Evolutionary conservation across 2,329 filamentous ascomycete species (phyloP), one percentile per base, ranked within the genome.

Genomic region (Aspergillus texensis): DNA sequence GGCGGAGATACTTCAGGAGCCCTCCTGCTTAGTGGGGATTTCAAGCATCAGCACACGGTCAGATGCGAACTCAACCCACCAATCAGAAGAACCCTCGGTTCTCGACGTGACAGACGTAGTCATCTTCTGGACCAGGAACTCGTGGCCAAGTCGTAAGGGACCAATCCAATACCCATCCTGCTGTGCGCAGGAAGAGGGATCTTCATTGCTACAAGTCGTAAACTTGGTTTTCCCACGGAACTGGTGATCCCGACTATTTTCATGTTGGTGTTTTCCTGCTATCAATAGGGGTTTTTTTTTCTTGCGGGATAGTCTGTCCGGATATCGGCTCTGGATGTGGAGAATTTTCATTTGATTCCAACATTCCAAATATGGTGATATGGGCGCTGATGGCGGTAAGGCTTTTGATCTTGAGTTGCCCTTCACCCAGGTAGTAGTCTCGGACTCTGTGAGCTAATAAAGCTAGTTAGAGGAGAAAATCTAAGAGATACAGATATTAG

Each of bases 141-240:
- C 67, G 73, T 71, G 74, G 75, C 68, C 70, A 74, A 77, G 74
- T 71, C 64, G 68, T 65, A 66, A 66, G 60, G 71, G 77, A 79
- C 78, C 77, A 80, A 78, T 80, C 77, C 75, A 64, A 76, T 74
- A 68, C 39, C 62, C 61, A 14, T 46, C 9, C 53, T 43, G 62
- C 26, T 61, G 56, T 34, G 57, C 26, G 55, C 53, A 41, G 19
- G 19, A 32, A 26, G 57, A 54, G 63, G 60, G 63, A 74, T 74
- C 70, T 78, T 80, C 78, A 79, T 80, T 80, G 78, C 74, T 80
- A 65, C 78, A 75, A 80, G 78, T 78, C 78, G 66, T 67, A 65
- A 67, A 75, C 76, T 74, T 74, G 72, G 68, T 58, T 62, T 36
- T 46, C 45, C 71, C 74, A 70, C 72, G 70, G 70, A 67, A 68